phyloP scores from a whole-genome alignment of 129 eudicot species.

The Erigeron canadensis region DNA sequence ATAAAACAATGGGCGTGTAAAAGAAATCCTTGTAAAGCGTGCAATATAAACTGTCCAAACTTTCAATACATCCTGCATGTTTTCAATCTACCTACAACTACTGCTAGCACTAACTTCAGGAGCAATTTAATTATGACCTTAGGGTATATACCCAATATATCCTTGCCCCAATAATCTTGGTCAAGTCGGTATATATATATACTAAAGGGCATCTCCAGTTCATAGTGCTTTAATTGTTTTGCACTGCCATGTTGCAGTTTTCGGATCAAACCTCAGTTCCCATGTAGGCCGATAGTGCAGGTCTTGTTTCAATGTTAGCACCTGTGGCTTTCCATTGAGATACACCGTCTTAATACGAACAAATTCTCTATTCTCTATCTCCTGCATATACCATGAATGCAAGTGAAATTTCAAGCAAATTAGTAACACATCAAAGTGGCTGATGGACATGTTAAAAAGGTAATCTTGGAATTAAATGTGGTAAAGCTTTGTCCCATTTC shows the following conservation, averaged over 20 bases:
- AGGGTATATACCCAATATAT: conserved; percentile 22
- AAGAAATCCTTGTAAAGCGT: no score
- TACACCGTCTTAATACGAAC: conserved; percentile 78
- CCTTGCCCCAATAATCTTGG: conserved; percentile 9
- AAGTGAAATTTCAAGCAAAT: conserved; percentile 1
- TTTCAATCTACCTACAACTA: conserved; percentile 22
- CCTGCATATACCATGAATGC: conserved; percentile 41
- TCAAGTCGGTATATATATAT: not conserved
- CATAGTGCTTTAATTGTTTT: conserved; percentile 58
- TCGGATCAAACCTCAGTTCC: conserved; percentile 79
- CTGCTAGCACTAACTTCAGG: conserved; percentile 11
- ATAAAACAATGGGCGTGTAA: no score
- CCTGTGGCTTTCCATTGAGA: conserved; percentile 85
- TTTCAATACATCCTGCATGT: not conserved
- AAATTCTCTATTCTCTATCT: conserved; percentile 66
- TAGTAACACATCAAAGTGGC: no score
- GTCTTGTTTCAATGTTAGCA: conserved; percentile 87
- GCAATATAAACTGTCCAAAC: not conserved
- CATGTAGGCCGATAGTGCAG: conserved; percentile 96
- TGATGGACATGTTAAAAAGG: no score
- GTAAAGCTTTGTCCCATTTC: no score
- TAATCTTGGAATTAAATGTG: no score
- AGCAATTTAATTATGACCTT: conserved; percentile 8
- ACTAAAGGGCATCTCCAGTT: not conserved
- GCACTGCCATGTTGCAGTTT: conserved; percentile 75